Percentiles rank a stretch among this genome's conserved stretches.
Conservation (phyloP, 805 yeast genomes). For the Debaryomyces prosopidis region DNA sequence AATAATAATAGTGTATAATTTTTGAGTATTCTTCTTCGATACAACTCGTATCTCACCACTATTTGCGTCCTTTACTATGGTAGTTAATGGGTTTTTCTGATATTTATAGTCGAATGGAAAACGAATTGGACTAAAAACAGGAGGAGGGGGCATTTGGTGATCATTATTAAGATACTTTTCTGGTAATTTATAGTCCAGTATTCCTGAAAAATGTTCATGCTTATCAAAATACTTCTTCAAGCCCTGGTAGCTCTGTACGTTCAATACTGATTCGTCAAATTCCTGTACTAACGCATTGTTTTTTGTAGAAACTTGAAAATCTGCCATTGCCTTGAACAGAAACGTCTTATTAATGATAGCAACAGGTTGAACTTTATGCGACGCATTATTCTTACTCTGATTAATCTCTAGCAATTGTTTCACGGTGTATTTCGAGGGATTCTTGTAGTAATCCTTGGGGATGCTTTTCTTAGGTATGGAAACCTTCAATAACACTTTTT, state of each 20-base stretch:
- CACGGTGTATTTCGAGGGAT: constrained; percentile 39
- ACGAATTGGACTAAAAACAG: constrained; percentile 72
- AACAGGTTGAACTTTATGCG: constrained; percentile 54
- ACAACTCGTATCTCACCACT: constrained; percentile 60
- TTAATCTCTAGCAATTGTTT: constrained; percentile 39
- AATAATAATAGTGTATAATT: constrained; percentile 54
- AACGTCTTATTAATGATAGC: constrained; percentile 69
- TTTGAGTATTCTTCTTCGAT: constrained; percentile 44
- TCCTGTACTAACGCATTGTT: constrained; percentile 42
- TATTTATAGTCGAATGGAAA: constrained; percentile 79
- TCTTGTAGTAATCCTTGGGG: constrained; percentile 31
- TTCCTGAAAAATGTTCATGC: constrained; percentile 21
- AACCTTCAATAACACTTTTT: constrained; percentile 59
- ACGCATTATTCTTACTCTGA: constrained; percentile 21
- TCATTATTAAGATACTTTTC: constrained; percentile 32
- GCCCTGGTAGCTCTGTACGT: constrained; percentile 22
- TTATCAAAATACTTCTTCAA: constrained; percentile 24
- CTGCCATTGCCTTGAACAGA: constrained; percentile 83
- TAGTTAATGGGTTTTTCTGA: constrained; percentile 63
- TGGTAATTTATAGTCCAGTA: constrained; percentile 27
- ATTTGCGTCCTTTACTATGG: constrained; percentile 50
- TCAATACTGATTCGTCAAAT: constrained; percentile 25
- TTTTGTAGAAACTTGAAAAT: constrained; percentile 73
- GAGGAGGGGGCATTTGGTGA: constrained; percentile 80
- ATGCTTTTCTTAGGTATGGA: constrained; percentile 58